Percentiles rank a stretch among this genome's conserved stretches.
Evolutionary conservation across 139 green algal genomes (phyloP).

Genomic region (Trebouxia sp.): DNA sequence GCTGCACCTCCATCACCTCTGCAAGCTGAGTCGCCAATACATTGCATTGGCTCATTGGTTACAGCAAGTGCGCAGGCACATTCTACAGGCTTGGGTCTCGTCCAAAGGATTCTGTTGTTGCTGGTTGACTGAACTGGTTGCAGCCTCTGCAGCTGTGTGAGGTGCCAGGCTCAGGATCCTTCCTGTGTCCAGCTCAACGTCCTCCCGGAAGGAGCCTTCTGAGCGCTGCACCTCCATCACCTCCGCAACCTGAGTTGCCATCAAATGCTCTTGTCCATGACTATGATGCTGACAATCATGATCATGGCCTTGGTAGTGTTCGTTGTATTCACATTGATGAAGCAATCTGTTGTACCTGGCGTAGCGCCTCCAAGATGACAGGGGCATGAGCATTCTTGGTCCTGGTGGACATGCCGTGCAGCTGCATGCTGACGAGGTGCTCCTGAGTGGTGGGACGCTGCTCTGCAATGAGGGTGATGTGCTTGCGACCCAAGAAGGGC

Average conservation of each 20-base stretch:
- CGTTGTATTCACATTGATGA: too few species aligned
- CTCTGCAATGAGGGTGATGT: slow-evolving; percentile 1
- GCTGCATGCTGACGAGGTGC: not conserved
- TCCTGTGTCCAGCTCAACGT: slow-evolving; percentile 41
- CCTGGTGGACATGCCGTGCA: slow-evolving; percentile 17
- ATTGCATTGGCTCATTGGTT: too few species aligned
- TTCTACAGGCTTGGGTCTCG: not conserved
- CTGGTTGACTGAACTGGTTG: not conserved
- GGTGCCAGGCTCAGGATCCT: not conserved
- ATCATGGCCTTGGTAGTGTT: too few species aligned
- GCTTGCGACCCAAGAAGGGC: slow-evolving; percentile 12
- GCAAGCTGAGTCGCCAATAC: slow-evolving; percentile 34
- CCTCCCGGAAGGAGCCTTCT: slow-evolving; percentile 25
- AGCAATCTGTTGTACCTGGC: slow-evolving; percentile 1
- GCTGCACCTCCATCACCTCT: slow-evolving; percentile 34
- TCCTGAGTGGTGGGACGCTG: not conserved
- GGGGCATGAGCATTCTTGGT: not conserved
- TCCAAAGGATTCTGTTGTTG: too few species aligned
- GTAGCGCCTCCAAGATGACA: slow-evolving; percentile 25
- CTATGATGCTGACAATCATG: too few species aligned
- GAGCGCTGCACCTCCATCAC: slow-evolving; percentile 34
- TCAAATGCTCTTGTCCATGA: too few species aligned
- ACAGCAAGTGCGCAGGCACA: too few species aligned
- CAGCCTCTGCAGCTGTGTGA: not conserved
- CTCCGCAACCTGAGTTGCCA: slow-evolving; percentile 33